phyloP scores from a whole-genome alignment of 257 asterid genomes.

The Plantago major region DNA sequence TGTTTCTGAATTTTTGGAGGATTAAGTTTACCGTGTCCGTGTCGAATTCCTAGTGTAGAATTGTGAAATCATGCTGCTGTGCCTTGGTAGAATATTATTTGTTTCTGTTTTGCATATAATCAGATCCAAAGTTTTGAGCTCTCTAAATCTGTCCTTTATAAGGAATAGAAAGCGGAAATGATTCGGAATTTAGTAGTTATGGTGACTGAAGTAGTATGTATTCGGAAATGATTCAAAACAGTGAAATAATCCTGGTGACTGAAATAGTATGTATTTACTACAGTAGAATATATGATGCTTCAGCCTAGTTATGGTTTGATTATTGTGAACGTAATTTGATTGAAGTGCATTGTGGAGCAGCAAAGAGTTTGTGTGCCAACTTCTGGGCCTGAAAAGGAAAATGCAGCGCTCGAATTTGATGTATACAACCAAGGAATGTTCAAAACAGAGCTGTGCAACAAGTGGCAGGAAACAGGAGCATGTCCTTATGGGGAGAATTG shows the following conservation, averaged over 20 bases:
- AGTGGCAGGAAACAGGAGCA: conserved; percentile 74
- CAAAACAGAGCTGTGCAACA: conserved; percentile 85
- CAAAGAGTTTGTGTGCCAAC: conserved; percentile 49
- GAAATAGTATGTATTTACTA: too few relatives aligned
- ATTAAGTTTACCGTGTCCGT: too few relatives aligned
- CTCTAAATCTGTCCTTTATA: neutral
- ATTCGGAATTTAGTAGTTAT: too few relatives aligned
- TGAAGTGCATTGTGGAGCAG: conserved; percentile 24
- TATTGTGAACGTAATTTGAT: neutral
- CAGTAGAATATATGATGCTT: neutral
- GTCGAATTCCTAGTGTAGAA: neutral
- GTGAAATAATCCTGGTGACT: too few relatives aligned
- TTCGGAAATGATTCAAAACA: too few relatives aligned
- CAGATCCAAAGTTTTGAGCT: neutral
- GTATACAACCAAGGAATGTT: conserved; percentile 74
- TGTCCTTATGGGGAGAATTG: conserved; percentile 73
- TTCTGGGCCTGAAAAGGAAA: conserved; percentile 41
- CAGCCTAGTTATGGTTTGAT: neutral
- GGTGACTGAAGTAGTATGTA: too few relatives aligned
- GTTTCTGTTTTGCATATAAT: neutral
- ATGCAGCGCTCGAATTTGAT: conserved; percentile 47
- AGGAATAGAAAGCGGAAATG: neutral
- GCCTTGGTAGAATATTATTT: neutral
- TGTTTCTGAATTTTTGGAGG: neutral
- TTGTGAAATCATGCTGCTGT: neutral